Percentiles rank a stretch among this genome's conserved stretches.
phyloP scores from a whole-genome alignment of 2,329 filamentous ascomycete genomes.

The Xylaria sp. region DNA sequence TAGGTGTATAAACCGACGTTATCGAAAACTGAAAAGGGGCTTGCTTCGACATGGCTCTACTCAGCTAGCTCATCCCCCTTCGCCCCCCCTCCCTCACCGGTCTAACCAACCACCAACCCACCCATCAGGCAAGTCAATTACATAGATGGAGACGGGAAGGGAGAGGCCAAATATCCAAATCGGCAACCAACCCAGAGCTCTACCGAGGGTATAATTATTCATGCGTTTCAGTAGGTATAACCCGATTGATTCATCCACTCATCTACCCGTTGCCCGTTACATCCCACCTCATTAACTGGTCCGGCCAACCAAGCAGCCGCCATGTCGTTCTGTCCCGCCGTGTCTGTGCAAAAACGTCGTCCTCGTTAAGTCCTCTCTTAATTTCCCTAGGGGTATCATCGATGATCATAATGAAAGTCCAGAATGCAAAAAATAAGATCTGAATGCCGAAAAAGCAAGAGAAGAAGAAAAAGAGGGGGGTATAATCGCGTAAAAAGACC shows the following conservation, averaged over 20 bases:
- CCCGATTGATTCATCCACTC: too few species aligned
- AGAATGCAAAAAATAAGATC: conserved; percentile 26
- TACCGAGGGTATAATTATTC: too few species aligned
- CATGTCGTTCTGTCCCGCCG: background rate
- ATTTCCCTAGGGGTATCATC: conserved; percentile 38
- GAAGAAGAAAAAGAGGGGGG: conserved; percentile 11
- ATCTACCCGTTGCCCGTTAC: too few species aligned
- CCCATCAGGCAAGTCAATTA: background rate
- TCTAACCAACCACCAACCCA: background rate
- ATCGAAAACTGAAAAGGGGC: background rate
- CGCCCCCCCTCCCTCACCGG: background rate
- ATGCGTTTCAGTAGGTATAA: too few species aligned
- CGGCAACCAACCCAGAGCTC: too few species aligned
- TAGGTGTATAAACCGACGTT: background rate
- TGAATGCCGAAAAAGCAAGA: background rate
- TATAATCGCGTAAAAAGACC: conserved; percentile 24
- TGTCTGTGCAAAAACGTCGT: background rate
- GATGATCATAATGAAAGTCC: conserved; percentile 33
- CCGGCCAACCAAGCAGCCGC: background rate
- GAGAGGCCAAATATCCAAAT: background rate
- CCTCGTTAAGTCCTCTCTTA: background rate
- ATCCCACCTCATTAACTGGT: background rate
- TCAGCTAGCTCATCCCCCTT: background rate
- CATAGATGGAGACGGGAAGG: background rate
- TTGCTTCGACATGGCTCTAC: too few species aligned